phyloP scores from a whole-genome alignment of 2,329 filamentous ascomycete species.

The Periconia macrospinosa region DNA sequence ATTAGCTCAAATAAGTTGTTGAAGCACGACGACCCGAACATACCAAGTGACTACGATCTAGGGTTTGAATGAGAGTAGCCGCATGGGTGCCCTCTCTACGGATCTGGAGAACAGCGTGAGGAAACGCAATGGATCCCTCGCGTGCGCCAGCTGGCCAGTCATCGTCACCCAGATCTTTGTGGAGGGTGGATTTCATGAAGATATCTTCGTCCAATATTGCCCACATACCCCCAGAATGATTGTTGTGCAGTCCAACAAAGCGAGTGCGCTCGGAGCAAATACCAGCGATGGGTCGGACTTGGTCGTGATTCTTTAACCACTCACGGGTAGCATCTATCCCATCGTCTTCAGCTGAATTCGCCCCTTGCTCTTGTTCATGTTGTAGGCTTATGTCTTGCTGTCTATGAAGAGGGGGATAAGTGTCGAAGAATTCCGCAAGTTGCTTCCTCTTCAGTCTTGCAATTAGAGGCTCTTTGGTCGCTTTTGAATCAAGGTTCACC shows the following conservation, averaged over 20 bases:
- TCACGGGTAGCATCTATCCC: constrained; percentile 34
- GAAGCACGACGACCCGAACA: constrained; percentile 4
- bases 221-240: constrained; percentile 46
- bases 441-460: constrained; percentile 47
- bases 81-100: constrained; percentile 50
- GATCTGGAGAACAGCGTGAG: constrained; percentile 55
- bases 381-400: constrained; percentile 10
- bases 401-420: constrained; percentile 18
- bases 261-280: constrained; percentile 51
- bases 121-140: constrained; percentile 42
- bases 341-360: constrained; percentile 1
- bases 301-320: constrained; percentile 49
- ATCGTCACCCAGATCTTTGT: constrained; percentile 29
- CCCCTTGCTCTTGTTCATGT: constrained; percentile 12
- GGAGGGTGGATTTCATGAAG: constrained; percentile 40
- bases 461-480: constrained; percentile 21
- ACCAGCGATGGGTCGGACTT: constrained; percentile 51
- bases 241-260: constrained; percentile 52
- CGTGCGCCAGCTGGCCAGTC: constrained; percentile 34
- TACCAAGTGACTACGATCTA: constrained; percentile 54
- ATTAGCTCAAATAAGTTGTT: constrained; percentile 13
- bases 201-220: constrained; percentile 54
- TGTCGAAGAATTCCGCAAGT: constrained; percentile 44
- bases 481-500: constrained; percentile 15
- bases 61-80: constrained; percentile 43